phyloP scores from a whole-genome alignment of 306 rosid species.

The Begonia masoniana region DNA sequence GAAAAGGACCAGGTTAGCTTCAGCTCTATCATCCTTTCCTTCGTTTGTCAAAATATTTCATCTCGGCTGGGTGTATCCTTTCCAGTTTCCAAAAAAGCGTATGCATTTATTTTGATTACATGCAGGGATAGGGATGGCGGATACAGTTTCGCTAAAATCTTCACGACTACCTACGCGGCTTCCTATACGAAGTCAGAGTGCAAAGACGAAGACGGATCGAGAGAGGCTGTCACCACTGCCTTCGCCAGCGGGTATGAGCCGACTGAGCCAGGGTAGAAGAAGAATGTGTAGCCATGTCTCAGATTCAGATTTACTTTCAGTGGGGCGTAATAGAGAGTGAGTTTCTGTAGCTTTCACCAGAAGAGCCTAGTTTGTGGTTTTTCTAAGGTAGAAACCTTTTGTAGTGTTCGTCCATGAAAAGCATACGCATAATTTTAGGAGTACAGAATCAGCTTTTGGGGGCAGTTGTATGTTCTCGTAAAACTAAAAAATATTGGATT shows the following conservation, averaged over 20 bases:
- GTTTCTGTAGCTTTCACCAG: too few relatives aligned
- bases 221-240: constrained; percentile 17
- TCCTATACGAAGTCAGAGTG: constrained; percentile 10
- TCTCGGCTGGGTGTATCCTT: background rate
- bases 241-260: constrained; percentile 15
- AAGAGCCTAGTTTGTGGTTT: too few relatives aligned
- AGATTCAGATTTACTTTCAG: constrained; percentile 20
- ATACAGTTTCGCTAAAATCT: constrained; percentile 11
- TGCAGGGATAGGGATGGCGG: constrained; percentile 27
- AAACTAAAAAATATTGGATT: too few relatives aligned
- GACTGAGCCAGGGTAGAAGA: constrained; percentile 21
- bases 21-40: background rate
- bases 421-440: too few relatives aligned
- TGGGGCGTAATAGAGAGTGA: too few relatives aligned
- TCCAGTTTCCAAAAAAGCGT: background rate
- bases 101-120: background rate
- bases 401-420: too few relatives aligned
- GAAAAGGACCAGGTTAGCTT: constrained; percentile 47
- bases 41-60: background rate
- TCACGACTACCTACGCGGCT: constrained; percentile 2
- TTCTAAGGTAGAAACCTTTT: too few relatives aligned
- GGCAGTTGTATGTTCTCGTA: too few relatives aligned
- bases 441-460: too few relatives aligned
- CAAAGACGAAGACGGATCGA: constrained; percentile 14
- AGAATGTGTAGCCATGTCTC: constrained; percentile 15